Conservation (phyloP, 2,329 filamentous ascomycete species). For the Pseudogymnoascus sp. region DNA sequence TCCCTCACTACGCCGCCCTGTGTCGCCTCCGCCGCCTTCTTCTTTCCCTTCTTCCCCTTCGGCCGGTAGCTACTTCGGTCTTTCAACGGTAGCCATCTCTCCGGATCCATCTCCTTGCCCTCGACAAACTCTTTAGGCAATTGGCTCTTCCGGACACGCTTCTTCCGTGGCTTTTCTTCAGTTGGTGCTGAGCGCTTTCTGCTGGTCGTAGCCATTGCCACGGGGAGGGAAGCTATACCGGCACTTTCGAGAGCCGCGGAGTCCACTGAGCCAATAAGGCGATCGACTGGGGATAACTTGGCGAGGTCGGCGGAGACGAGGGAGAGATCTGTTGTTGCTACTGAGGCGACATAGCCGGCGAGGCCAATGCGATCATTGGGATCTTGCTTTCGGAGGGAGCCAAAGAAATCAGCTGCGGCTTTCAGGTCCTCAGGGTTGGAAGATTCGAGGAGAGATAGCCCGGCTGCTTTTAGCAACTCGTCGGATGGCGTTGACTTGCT, state of each 20-base stretch:
- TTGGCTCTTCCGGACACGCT: constrained; percentile 51
- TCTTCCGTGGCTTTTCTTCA: constrained; percentile 41
- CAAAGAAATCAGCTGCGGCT: constrained; percentile 72
- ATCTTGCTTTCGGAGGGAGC: constrained; percentile 58
- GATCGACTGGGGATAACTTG: constrained; percentile 54
- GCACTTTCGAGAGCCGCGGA: constrained; percentile 55
- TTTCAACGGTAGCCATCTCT: constrained; percentile 85
- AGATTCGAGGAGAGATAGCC: constrained; percentile 74
- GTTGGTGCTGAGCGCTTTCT: constrained; percentile 43
- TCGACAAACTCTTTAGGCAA: constrained; percentile 70
- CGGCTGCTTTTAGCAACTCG: constrained; percentile 74
- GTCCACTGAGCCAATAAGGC: constrained; percentile 55
- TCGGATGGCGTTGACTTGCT: constrained; percentile 49
- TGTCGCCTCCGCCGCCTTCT: constrained; percentile 68
- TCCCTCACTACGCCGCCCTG: constrained; percentile 80
- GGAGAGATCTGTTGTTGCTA: constrained; percentile 54
- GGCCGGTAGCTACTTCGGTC: constrained; percentile 85
- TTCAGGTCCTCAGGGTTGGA: constrained; percentile 59
- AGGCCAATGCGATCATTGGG: constrained; percentile 62
- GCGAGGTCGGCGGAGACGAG: constrained; percentile 49
- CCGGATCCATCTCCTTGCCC: constrained; percentile 75
- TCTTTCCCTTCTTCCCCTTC: constrained; percentile 87
- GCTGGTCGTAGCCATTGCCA: constrained; percentile 29
- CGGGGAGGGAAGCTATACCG: constrained; percentile 51
- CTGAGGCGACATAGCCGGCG: constrained; percentile 80